Conservation (phyloP, 208 protist species). For the Leishmania lainsoni region DNA sequence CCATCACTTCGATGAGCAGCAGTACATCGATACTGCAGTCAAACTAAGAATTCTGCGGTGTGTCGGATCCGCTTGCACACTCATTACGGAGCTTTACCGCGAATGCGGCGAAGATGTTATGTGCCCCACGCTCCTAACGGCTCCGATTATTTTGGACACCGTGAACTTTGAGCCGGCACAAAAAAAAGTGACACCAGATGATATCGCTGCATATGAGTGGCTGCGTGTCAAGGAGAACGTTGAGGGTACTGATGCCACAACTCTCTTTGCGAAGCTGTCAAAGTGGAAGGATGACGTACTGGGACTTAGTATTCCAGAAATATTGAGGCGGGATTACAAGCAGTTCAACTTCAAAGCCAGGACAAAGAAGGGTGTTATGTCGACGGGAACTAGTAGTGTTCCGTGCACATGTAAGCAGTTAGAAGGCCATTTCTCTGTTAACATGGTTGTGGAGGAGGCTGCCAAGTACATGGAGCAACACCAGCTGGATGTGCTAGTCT, state of each 20-base stretch:
- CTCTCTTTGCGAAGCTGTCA: conserved; percentile 57
- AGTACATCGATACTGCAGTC: conserved; percentile 39
- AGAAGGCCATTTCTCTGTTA: conserved; percentile 29
- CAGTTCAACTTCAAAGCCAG: conserved; percentile 52
- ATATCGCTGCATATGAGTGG: conserved; percentile 57
- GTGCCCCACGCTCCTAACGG: conserved; percentile 59
- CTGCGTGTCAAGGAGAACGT: conserved; percentile 29
- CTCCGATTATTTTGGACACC: conserved; percentile 82
- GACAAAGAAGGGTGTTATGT: conserved; percentile 13
- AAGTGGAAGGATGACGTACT: conserved; percentile 82
- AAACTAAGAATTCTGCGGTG: conserved; percentile 51
- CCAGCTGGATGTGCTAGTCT: conserved; percentile 58
- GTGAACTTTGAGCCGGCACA: conserved; percentile 78
- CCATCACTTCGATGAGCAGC: conserved; percentile 82
- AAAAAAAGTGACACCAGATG: conserved; percentile 78
- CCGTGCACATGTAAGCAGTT: conserved; percentile 69
- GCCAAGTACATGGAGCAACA: conserved; percentile 44
- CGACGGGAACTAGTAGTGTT: conserved; percentile 77
- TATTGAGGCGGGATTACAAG: conserved; percentile 86
- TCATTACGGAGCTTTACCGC: conserved; percentile 68
- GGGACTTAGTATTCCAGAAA: conserved; percentile 62
- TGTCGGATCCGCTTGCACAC: conserved; percentile 79
- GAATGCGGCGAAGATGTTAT: conserved; percentile 42
- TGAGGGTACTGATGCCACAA: conserved; percentile 12
- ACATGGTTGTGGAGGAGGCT: conserved; percentile 34